Conservation (phyloP, 345 rosid genomes). For the Heritiera fomes region DNA sequence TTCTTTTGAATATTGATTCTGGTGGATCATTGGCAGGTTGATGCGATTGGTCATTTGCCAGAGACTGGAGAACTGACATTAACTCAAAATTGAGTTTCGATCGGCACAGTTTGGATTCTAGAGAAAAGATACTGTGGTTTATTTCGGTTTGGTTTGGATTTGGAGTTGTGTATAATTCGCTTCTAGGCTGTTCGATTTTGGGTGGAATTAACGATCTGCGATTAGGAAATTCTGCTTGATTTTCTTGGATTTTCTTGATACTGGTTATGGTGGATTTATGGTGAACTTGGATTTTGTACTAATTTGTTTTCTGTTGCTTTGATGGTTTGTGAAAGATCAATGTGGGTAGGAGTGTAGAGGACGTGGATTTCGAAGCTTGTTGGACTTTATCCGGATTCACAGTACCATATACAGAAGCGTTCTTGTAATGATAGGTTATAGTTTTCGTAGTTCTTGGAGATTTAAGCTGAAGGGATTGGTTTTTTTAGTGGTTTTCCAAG, state of each 20-base stretch:
- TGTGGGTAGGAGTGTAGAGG: conserved; percentile 19
- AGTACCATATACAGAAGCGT: conserved; percentile 35
- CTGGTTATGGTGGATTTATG: conserved; percentile 22
- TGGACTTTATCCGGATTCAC: conserved; percentile 28
- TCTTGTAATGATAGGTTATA: conserved; percentile 41
- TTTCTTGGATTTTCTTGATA: conserved; percentile 12
- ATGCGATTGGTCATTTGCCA: conserved; percentile 29
- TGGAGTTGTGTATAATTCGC: conserved; percentile 17
- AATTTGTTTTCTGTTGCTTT: conserved; percentile 2
- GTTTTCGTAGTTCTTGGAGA: conserved; percentile 37
- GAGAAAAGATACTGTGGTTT: not conserved
- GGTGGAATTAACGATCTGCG: conserved; percentile 27
- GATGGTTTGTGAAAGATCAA: conserved; percentile 19
- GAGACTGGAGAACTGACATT: conserved; percentile 31
- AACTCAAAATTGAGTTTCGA: conserved; percentile 22
- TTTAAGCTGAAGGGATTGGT: conserved; percentile 28
- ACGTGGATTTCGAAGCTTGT: conserved; percentile 35
- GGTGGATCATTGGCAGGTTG: conserved; percentile 39
- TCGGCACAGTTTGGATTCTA: conserved; percentile 22
- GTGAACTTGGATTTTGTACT: conserved; percentile 1
- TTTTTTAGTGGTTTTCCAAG: conserved; percentile 31
- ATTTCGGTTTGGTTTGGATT: conserved; percentile 16
- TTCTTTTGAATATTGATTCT: not conserved
- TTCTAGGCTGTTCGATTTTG: conserved; percentile 21
- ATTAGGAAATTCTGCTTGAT: conserved; percentile 22